Conservation (phyloP, 2,329 filamentous ascomycete species). For the Didymella sp. region DNA sequence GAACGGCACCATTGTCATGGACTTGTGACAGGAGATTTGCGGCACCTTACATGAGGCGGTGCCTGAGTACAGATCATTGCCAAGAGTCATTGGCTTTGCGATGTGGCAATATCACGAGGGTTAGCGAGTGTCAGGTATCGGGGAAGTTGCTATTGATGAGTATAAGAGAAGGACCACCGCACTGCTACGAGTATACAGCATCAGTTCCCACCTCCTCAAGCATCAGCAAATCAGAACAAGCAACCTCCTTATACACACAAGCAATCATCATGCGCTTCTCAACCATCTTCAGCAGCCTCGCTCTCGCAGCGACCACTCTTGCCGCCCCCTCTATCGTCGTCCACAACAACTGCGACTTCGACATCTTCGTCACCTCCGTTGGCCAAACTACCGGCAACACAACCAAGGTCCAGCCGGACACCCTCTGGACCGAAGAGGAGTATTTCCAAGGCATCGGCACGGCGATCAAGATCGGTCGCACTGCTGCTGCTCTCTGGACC, state of each 20-base stretch:
- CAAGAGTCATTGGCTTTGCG: conserved; percentile 2
- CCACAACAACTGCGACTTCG: conserved; percentile 36
- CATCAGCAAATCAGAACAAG: background rate
- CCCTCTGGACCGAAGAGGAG: conserved; percentile 23
- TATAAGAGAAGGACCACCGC: conserved; percentile 11
- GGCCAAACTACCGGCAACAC: conserved; percentile 8
- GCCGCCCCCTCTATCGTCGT: conserved; percentile 26
- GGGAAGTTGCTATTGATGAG: background rate
- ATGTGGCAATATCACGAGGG: conserved; percentile 5
- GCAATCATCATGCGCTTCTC: conserved; percentile 26
- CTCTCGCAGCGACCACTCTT: conserved; percentile 22
- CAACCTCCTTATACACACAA: background rate
- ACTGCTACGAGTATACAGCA: background rate
- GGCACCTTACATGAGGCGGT: conserved; percentile 24
- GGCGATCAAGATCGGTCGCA: conserved; percentile 34
- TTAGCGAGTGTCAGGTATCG: background rate
- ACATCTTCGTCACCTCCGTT: conserved; percentile 35
- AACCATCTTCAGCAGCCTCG: conserved; percentile 23
- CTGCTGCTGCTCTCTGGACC: conserved; percentile 22
- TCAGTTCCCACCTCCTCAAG: background rate
- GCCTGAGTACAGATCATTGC: conserved; percentile 21
- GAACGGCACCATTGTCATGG: conserved; percentile 13
- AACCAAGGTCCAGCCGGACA: conserved; percentile 11
- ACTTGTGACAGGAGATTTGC: conserved; percentile 3
- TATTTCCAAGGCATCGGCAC: conserved; percentile 27